phyloP scores from a whole-genome alignment of 2,329 filamentous ascomycete genomes.

The Calycina marina region DNA sequence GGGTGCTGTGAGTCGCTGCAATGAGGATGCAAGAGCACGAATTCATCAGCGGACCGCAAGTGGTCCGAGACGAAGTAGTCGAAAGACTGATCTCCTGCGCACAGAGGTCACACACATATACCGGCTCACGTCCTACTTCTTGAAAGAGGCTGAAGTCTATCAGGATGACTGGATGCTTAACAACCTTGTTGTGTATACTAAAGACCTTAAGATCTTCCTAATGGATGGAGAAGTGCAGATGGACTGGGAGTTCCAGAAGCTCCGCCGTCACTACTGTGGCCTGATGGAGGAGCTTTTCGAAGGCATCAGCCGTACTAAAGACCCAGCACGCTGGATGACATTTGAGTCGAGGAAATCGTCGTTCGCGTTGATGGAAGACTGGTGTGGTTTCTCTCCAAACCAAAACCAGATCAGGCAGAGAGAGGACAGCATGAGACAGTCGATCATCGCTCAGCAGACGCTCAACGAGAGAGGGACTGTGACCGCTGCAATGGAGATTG shows the following conservation, averaged over 20 bases:
- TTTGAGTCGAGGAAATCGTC: constrained; percentile 93
- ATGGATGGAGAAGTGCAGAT: constrained; percentile 91
- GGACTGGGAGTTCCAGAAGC: constrained; percentile 85
- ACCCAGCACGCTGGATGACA: constrained; percentile 88
- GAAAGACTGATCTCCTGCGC: constrained; percentile 71
- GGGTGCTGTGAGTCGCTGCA: constrained; percentile 71
- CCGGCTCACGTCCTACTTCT: constrained; percentile 79
- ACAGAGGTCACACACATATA: constrained; percentile 96
- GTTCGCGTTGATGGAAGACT: constrained; percentile 95
- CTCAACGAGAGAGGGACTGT: constrained; percentile 61
- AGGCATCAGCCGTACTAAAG: constrained; percentile 70
- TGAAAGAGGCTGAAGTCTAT: constrained; percentile 64
- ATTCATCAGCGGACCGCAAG: constrained; percentile 80
- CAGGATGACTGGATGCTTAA: constrained; percentile 82
- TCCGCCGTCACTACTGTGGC: constrained; percentile 87
- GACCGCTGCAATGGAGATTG: constrained; percentile 88
- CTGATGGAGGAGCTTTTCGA: constrained; percentile 88
- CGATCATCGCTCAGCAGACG: constrained; percentile 63
- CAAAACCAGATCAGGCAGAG: constrained; percentile 66
- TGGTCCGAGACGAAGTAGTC: constrained; percentile 68
- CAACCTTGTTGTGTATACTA: constrained; percentile 79
- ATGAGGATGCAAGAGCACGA: constrained; percentile 73
- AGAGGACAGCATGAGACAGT: constrained; percentile 78
- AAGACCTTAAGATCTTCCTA: constrained; percentile 83
- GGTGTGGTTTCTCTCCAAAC: constrained; percentile 95